Evolutionary conservation across 148 eudicot species (phyloP).

Genomic region (Fagopyrum homotropicum): DNA sequence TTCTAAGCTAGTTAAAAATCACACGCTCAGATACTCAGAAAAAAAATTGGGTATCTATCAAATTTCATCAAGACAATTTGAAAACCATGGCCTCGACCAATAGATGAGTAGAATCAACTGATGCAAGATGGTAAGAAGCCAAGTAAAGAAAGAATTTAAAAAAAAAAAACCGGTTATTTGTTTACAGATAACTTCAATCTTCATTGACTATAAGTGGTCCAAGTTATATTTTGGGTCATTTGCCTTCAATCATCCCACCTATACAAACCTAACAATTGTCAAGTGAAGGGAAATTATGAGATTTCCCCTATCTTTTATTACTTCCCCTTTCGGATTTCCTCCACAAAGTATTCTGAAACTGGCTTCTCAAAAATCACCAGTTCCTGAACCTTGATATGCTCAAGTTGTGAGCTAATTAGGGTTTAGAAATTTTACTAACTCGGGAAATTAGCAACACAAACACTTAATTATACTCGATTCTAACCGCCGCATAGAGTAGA

Average conservation of each 20-base stretch:
- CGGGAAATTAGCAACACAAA: not conserved
- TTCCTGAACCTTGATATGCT: conserved; percentile 1
- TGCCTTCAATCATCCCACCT: not conserved
- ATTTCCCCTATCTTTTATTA: not conserved
- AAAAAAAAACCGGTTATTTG: not conserved
- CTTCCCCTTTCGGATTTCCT: not conserved
- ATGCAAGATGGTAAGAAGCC: not conserved
- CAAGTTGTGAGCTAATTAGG: not conserved
- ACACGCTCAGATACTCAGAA: not conserved
- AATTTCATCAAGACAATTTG: not conserved
- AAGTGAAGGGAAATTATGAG: not conserved
- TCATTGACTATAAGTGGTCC: not conserved
- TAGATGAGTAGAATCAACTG: not conserved
- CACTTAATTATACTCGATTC: not conserved
- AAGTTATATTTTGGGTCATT: not conserved
- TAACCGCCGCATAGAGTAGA: not conserved
- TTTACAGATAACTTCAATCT: not conserved
- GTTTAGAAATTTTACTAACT: not conserved
- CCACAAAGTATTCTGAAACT: not conserved
- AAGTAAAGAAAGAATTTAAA: not conserved
- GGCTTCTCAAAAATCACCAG: not conserved
- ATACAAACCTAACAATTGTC: not conserved
- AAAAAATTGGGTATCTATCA: not conserved
- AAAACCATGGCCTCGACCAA: not conserved
- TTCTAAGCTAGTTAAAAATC: not conserved